phyloP scores from a whole-genome alignment of 768 basidiomycete species.

The Rickenella mellea region DNA sequence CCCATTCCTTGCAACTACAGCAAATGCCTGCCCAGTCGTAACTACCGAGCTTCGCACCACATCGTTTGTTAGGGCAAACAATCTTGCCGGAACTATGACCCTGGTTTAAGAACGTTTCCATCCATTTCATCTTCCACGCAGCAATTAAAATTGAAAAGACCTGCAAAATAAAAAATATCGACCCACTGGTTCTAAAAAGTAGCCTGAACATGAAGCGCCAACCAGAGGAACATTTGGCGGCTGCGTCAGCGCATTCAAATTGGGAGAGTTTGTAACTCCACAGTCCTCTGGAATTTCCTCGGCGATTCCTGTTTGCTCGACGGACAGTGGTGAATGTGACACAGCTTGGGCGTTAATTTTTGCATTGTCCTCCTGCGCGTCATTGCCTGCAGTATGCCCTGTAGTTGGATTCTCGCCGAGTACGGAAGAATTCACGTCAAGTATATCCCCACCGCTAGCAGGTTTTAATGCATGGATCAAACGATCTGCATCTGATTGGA shows the following conservation, averaged over 20 bases:
- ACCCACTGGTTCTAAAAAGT: conserved; percentile 92
- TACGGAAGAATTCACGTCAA: too few species aligned
- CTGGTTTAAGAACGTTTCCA: conserved; percentile 67
- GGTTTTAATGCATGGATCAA: too few species aligned
- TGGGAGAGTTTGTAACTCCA: too few species aligned
- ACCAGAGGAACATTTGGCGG: conserved; percentile 22
- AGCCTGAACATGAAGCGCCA: conserved; percentile 87
- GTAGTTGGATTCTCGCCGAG: too few species aligned
- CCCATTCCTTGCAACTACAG: neutral
- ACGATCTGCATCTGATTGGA: too few species aligned
- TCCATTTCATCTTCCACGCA: conserved; percentile 78
- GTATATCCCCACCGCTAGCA: too few species aligned
- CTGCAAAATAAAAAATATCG: neutral
- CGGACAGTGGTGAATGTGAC: too few species aligned
- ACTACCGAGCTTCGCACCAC: conserved; percentile 80
- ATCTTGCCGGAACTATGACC: conserved; percentile 85
- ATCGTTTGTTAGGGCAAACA: conserved; percentile 84
- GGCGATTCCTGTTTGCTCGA: conserved; percentile 32
- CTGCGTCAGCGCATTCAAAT: too few species aligned
- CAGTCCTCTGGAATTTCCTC: neutral
- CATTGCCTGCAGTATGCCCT: too few species aligned
- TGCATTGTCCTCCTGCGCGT: too few species aligned
- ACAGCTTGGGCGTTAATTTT: too few species aligned
- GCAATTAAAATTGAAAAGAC: neutral
- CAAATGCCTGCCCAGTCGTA: neutral